Evolutionary conservation across 176 grass and related monocot species (phyloP), one percentile per base, ranked within the genome.

Genomic region (Calamus simplicifolius): DNA sequence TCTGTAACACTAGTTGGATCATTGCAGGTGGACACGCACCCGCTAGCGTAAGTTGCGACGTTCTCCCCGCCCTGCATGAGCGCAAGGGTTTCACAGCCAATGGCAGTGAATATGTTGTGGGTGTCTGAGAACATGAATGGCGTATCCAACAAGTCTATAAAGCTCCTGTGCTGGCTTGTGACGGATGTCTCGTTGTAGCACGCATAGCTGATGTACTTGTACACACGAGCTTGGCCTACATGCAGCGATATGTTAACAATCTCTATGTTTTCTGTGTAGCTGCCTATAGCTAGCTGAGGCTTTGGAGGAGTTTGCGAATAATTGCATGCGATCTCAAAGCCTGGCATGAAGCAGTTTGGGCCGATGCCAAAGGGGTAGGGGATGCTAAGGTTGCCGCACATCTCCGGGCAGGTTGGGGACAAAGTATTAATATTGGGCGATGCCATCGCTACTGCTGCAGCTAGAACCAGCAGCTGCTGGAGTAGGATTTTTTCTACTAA

Each of bases 311-410:
- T 13, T 17, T 49, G 10, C 18, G 16, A 29, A 10, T 5, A 4
- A 15, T 62, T 19, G 29, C 59, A 48, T 1, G 2, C 15, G 29
- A 62, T 3, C 16, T 62, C 26, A 31, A 63, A 63, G 3, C 60
- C 60, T 6, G 10, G 3, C 31, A n/a, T 2, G 5, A 14, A 1
- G 59, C 59, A 62, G 59, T 18, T 18, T 29, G 16, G 0, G 18
- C 59, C 59, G 30, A 62, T 62, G 18, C 59, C 59, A 18, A 62
- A 62, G 2, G 59, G 59, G 30, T 21, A 62, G 6, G 59, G 59
- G 59, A 62, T 49, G 59, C 5, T 19, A 3, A 62, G 30, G 17
- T 49, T 4, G 59, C 59, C 59, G 59, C 59, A 62, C 31, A 14
- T 5, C 0, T 0, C 1, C 10, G 6, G 29, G 60, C 35, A 63